Evolutionary conservation across 495 filamentous ascomycete genomes (phyloP).

Genomic region (Penicillium verhagenii): DNA sequence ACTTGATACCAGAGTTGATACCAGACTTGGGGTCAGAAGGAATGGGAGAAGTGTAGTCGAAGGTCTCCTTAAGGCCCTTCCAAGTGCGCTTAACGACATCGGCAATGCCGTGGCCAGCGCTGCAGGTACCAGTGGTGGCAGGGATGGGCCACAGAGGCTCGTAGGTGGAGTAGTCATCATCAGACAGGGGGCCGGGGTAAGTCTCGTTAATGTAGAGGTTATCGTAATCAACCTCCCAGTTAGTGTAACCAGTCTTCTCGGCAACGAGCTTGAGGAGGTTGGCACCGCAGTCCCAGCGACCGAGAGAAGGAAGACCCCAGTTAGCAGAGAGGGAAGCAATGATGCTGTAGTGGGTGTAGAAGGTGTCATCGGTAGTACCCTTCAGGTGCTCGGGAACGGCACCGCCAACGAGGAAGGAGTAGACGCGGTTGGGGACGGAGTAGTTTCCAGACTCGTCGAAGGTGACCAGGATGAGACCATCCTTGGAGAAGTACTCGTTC

Average conservation of each 20-base stretch:
- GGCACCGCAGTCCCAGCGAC: conserved; percentile 70
- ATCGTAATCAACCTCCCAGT: conserved; percentile 44
- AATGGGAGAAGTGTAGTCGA: conserved; percentile 46
- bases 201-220: conserved; percentile 46
- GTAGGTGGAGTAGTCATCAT: conserved; percentile 31
- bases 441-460: conserved; percentile 68
- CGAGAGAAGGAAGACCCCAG: conserved; percentile 66
- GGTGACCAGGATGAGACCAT: conserved; percentile 65
- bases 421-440: conserved; percentile 53
- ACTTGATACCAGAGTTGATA: conserved; percentile 35
- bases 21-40: conserved; percentile 36
- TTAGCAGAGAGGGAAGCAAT: conserved; percentile 65
- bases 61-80: conserved; percentile 29
- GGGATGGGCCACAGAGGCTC: conserved; percentile 43
- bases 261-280: conserved; percentile 65
- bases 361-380: conserved; percentile 62
- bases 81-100: conserved; percentile 43
- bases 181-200: conserved; percentile 49
- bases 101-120: conserved; percentile 47
- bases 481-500: conserved; percentile 64
- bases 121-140: conserved; percentile 37
- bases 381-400: conserved; percentile 56
- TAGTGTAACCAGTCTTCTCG: conserved; percentile 56
- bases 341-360: conserved; percentile 72
- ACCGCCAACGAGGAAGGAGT: conserved; percentile 64